Percentiles rank a stretch among this genome's conserved stretches.
Conservation (phyloP, 208 protist genomes). For the Crithidia fasciculata region DNA sequence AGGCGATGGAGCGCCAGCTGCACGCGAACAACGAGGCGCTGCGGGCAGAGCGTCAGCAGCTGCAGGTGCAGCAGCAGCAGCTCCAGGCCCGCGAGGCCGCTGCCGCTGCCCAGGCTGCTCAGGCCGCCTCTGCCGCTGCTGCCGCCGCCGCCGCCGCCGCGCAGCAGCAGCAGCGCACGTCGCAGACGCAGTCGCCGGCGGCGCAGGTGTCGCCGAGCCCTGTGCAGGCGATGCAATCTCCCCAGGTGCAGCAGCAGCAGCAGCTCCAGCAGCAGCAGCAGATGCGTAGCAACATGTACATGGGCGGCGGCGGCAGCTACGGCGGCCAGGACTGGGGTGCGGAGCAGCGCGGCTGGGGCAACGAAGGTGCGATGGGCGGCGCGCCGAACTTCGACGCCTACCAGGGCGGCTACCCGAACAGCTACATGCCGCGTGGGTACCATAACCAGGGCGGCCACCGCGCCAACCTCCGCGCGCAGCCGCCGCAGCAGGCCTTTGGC, state of each 20-base stretch:
- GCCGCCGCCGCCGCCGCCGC: slow-evolving; percentile 7
- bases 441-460: slow-evolving; percentile 17
- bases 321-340: slow-evolving; percentile 18
- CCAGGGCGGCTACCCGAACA: slow-evolving; percentile 16
- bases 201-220: slow-evolving; percentile 28
- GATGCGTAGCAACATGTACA: slow-evolving; percentile 35
- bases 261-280: slow-evolving; percentile 30
- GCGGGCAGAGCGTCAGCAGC: slow-evolving; percentile 36
- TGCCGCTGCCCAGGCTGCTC: slow-evolving; percentile 10
- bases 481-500: slow-evolving; percentile 8
- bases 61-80: slow-evolving; percentile 34
- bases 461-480: slow-evolving; percentile 16
- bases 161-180: slow-evolving; percentile 28
- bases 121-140: slow-evolving; percentile 14
- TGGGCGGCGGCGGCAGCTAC: slow-evolving; percentile 23
- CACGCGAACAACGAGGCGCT: slow-evolving; percentile 43
- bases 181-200: slow-evolving; percentile 33
- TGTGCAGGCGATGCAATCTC: slow-evolving; percentile 23
- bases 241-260: slow-evolving; percentile 32
- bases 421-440: slow-evolving; percentile 16
- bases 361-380: slow-evolving; percentile 21
- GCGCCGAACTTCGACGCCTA: slow-evolving; percentile 23
- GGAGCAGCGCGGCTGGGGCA: slow-evolving; percentile 32
- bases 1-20: slow-evolving; percentile 45
- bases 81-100: slow-evolving; percentile 23